Evolutionary conservation across 345 rosid species (phyloP), one percentile per base, ranked within the genome.

Genomic region (Citrus medica): DNA sequence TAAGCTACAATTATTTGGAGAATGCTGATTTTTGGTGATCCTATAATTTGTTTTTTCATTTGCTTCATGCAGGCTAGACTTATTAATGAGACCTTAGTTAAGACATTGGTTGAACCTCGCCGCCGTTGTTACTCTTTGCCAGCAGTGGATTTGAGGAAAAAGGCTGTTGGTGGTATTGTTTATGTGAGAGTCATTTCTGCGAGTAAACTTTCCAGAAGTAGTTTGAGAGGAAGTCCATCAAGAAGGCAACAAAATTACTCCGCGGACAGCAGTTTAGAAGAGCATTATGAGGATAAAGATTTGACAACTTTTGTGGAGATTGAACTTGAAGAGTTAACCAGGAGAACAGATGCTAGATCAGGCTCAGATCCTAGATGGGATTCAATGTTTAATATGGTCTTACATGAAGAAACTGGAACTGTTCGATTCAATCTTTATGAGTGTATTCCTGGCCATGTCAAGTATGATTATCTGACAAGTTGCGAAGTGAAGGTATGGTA

Each of bases 41-140:
- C 12, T 9, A 35, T 53, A 17, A 53, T 53, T 53, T 53, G 10
- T n/a, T n/a, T 66, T 66, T 71, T 28, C 65, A 17, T 46, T 67
- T 67, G 17, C 51, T 56, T 64, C 22, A 25, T 79, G 76, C 83
- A 96, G 99, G 95, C 89, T 37, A 96, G 91, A 76, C 76, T 96
- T 76, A 78, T 91, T 17, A 92, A 91, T 74, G 99, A 96, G 71
- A 89, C 97, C 70, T 82, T 94, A 82, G 92, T 79, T 76, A 96
- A 90, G 89, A 96, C 91, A 67, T 91, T 94, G 99, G 97, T 96
- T 58, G 99, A 96, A 78, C 99, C 99, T 74, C 90, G 88, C 16
- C 91, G 99, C 2, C 92, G 88, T 56, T 94, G 98, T 85, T 86
- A 71, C 78, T 87, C 94, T 33, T 83, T 96, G 83, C 94, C 99